Percentiles rank a stretch among this genome's conserved stretches.
These are phyloP conservation scores for Delonix regia DNA, from an alignment of 306 rosid species.

Conservation along the genomic window DNA sequence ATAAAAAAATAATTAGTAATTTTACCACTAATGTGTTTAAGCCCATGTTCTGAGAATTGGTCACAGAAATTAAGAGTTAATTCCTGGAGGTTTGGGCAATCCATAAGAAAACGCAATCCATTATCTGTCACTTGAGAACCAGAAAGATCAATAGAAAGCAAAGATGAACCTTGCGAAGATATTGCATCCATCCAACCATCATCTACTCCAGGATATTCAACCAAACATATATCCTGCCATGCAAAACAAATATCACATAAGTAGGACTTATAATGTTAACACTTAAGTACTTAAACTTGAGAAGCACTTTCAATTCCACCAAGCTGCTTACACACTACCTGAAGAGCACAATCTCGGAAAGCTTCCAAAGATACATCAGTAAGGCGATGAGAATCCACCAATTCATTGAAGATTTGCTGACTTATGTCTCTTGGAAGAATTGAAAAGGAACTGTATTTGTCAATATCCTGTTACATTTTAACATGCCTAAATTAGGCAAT, in stretches of 20 bases:
- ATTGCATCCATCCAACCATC: constrained; percentile 74
- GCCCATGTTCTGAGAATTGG: constrained; percentile 63
- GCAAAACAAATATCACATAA: constrained; percentile 20
- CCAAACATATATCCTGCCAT: constrained; percentile 67
- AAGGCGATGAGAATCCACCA: constrained; percentile 62
- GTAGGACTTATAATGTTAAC: neutral
- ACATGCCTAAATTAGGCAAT: constrained; percentile 14
- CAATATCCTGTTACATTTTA: constrained; percentile 53
- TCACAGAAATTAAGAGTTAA: constrained; percentile 62
- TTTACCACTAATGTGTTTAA: constrained; percentile 62
- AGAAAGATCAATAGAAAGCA: constrained; percentile 68
- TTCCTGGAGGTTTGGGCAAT: constrained; percentile 60
- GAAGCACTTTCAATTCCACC: constrained; percentile 34
- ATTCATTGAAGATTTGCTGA: constrained; percentile 65
- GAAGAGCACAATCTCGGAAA: constrained; percentile 72
- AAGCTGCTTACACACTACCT: constrained; percentile 44
- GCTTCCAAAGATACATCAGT: constrained; percentile 54
- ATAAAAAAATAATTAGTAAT: constrained; percentile 19
- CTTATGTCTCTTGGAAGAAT: constrained; percentile 70
- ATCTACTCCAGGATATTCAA: constrained; percentile 58
- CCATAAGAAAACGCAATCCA: constrained; percentile 58
- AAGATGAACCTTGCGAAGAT: constrained; percentile 65
- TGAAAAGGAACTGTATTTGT: constrained; percentile 52
- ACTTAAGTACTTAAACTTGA: constrained; percentile 17
- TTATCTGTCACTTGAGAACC: constrained; percentile 63